These are phyloP conservation scores for Chalciporus piperatus DNA, from an alignment of 768 basidiomycete species.

Conservation along the genomic window DNA sequence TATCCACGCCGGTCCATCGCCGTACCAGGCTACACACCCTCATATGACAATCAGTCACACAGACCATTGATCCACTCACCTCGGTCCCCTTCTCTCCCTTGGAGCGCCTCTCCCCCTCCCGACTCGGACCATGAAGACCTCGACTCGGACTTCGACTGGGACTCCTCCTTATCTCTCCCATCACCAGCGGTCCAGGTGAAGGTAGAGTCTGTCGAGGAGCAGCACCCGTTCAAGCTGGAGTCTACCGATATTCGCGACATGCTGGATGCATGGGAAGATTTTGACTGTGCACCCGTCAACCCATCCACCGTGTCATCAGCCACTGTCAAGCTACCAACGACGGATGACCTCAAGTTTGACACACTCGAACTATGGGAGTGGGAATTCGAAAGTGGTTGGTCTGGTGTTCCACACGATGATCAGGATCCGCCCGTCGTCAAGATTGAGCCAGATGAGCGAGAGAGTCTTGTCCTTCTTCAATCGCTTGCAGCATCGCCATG, in stretches of 20 bases:
- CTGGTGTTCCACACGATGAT: conserved; percentile 10
- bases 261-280: conserved; percentile 69
- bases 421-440: conserved; percentile 28
- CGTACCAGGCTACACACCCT: conserved; percentile 54
- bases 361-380: conserved; percentile 38
- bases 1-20: conserved; percentile 58
- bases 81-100: conserved; percentile 59
- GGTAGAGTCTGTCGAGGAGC: conserved; percentile 26
- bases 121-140: conserved; percentile 52
- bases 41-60: conserved; percentile 35
- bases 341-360: conserved; percentile 44
- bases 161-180: conserved; percentile 42
- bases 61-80: conserved; percentile 29
- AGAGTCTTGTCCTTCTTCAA: conserved; percentile 13
- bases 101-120: conserved; percentile 67
- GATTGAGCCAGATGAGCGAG: conserved; percentile 45
- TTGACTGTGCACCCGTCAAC: conserved; percentile 37
- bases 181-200: conserved; percentile 22
- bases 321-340: conserved; percentile 27
- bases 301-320: conserved; percentile 25
- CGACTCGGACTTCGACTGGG: conserved; percentile 60
- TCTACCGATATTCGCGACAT: conserved; percentile 60
- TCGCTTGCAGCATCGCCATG: conserved; percentile 10
- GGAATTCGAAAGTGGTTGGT: conserved; percentile 33
- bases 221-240: conserved; percentile 52